Evolutionary conservation across 2,329 filamentous ascomycete genomes (phyloP), one percentile per base, ranked within the genome.

Genomic region (Nemania serpens): DNA sequence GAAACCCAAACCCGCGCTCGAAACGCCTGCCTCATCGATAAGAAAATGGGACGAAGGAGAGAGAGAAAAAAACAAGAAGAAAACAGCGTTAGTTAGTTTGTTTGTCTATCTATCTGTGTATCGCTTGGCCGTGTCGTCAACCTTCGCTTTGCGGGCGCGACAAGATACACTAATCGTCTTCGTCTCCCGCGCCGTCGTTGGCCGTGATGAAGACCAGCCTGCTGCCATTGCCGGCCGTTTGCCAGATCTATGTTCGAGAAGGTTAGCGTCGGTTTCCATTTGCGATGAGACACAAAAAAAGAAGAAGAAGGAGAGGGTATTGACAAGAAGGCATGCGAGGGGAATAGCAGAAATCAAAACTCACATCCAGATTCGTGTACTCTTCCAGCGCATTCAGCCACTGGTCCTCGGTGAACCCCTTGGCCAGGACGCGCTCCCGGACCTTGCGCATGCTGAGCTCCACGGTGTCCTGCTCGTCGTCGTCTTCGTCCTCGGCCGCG

Each of bases 351-450:
- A 29, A 51, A 22, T 22, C n/a, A 10, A 72, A 66, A 89, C 93
- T 91, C 81, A 98, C 95, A 81, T 97, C 91, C 63, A 96, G 79
- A 67, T 85, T 81, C 2, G 91, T 88, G 77, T 99, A 98, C 80
- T 97, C 94, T 64, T 97, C 89, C 73, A 99, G 82, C 18, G 93
- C 89, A 68, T 85, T 85, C 71, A 91, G 83, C 79, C 97, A 93
- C 76, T 99, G 93, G 76, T 98, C 92, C 66, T 93, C 89, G 0
- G 94, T 99, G 76, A 97, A 99, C 2, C 95, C 95, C 84, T 97
- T 97, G 55, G 93, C 95, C 70, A 98, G 83, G 33, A 99, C 93
- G 67, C 95, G 82, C 77, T 97, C 93, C 75, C 93, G 87, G 62
- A 99, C 91, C 77, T 92, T 90, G 68, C 90, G 86, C 81, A 99